Base-by-base conservation (phyloP, 192 early-diverging fungal species). In the Backusella morwellensis region DNA sequence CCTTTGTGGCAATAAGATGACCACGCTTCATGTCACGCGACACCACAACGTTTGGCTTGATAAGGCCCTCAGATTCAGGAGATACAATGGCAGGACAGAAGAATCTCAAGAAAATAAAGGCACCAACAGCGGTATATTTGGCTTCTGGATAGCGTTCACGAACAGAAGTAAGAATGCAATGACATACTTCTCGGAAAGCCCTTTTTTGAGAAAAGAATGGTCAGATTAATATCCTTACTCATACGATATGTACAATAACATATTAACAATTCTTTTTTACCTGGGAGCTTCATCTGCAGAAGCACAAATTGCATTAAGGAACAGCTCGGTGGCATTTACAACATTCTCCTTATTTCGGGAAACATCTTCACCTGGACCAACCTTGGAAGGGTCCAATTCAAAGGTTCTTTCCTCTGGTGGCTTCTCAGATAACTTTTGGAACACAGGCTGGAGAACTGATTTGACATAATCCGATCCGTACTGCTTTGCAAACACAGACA, bases 61-160 rank as follows among this genome's bases (percentile, higher is more conserved):
- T 83, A 36, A 98, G 84, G 4, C 92, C 93, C 77, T 94, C 93
- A 12, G 86, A 82, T 79, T 97, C 95, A 15, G 97, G 97, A 6
- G 96, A 90, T 6, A 97, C 96, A 80, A 99, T 98, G 8, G 94
- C 95, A 3, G 97, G 97, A 77, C 96, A 96, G 74, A 98, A 88
- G 90, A 98, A 97, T 9, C 97, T 92, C 79, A 99, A 83, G 80
- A 99, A 99, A 74, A 99, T 89, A 66, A 98, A 98, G 0, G 94
- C 95, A 75, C 97, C 97, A 0, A 99, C 96, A 59, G 96, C 94
- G 3, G 92, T 94, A 66, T 89, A 88, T 56, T 92, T 92, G 21
- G 95, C 91, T 42, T 94, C 93, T 0, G 93, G 95, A 86, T 97
- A 98, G 19, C 92, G 86, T 69, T 88, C 87, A 26, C 88, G 89